Conservation (phyloP, 2,329 filamentous ascomycete species). For the Talaromyces funiculosus region DNA sequence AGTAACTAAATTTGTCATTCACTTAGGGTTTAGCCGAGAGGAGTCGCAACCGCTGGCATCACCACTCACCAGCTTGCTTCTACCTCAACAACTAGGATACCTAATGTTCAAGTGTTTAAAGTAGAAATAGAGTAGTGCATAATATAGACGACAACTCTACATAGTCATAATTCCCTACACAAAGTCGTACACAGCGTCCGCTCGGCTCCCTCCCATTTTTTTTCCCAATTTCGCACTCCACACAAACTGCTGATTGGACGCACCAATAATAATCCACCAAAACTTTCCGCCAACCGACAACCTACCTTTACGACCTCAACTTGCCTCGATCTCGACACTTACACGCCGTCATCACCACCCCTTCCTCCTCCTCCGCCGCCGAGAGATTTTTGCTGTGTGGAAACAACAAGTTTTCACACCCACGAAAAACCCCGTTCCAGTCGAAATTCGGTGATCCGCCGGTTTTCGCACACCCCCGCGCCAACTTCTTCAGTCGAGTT, state of each 20-base stretch:
- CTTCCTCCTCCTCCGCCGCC: not conserved
- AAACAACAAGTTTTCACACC: not conserved
- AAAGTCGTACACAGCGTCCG: not conserved
- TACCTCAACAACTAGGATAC: not conserved
- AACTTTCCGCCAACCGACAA: not conserved
- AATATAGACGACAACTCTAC: not conserved
- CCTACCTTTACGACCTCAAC: not conserved
- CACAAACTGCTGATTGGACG: conserved; percentile 18
- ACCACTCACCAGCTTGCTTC: not conserved
- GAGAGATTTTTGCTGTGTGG: not conserved
- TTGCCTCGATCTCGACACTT: not conserved
- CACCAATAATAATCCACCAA: conserved; percentile 14
- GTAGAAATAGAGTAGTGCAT: not conserved
- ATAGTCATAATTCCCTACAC: not conserved
- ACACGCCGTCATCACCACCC: not conserved
- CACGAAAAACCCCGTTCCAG: not conserved
- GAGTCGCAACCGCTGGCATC: conserved; percentile 20
- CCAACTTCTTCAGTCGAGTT: not conserved
- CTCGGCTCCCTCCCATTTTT: conserved; percentile 14
- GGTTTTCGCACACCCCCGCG: conserved; percentile 1
- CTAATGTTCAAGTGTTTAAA: not conserved
- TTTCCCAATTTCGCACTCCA: conserved; percentile 14
- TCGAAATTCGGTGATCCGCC: not conserved
- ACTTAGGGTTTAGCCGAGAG: conserved; percentile 38
- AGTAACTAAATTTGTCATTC: not conserved